Evolutionary conservation across 345 rosid species (phyloP).

Genomic region (Streptanthus diversifolius): DNA sequence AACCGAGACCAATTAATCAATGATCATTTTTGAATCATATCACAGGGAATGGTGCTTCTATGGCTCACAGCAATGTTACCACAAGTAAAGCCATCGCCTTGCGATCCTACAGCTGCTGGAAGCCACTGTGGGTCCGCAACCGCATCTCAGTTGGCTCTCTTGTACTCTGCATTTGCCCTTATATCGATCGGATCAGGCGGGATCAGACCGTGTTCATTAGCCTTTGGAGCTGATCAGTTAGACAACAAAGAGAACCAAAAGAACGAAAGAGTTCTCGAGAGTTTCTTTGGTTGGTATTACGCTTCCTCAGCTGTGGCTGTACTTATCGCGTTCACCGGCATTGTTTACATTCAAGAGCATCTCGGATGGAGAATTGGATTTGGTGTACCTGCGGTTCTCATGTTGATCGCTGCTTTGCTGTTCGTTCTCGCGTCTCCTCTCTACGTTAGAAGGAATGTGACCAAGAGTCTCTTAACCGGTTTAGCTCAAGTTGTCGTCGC

Average conservation of each 20-base stretch:
- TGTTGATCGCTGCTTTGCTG: conserved; percentile 44
- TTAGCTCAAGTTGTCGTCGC: conserved; percentile 49
- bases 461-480: conserved; percentile 49
- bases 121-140: conserved; percentile 49
- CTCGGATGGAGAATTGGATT: conserved; percentile 61
- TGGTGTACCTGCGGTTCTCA: conserved; percentile 57
- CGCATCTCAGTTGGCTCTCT: conserved; percentile 45
- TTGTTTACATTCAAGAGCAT: conserved; percentile 60
- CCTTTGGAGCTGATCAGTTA: conserved; percentile 72
- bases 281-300: conserved; percentile 70
- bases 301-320: conserved; percentile 51
- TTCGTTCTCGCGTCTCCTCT: conserved; percentile 50
- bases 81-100: conserved; percentile 52
- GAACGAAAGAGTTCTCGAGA: conserved; percentile 51
- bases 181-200: conserved; percentile 75
- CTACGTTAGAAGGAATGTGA: conserved; percentile 42
- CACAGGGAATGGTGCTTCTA: conserved; percentile 61
- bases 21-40: conserved; percentile 5
- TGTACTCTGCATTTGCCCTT: conserved; percentile 45
- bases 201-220: conserved; percentile 66
- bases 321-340: conserved; percentile 47
- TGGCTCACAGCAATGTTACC: conserved; percentile 77
- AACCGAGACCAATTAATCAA: background rate
- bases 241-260: conserved; percentile 49
- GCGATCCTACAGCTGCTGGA: conserved; percentile 24